Evolutionary conservation across 225 moss, liverwort and hornwort genomes (phyloP).

Genomic region (Pleurozium schreberi): DNA sequence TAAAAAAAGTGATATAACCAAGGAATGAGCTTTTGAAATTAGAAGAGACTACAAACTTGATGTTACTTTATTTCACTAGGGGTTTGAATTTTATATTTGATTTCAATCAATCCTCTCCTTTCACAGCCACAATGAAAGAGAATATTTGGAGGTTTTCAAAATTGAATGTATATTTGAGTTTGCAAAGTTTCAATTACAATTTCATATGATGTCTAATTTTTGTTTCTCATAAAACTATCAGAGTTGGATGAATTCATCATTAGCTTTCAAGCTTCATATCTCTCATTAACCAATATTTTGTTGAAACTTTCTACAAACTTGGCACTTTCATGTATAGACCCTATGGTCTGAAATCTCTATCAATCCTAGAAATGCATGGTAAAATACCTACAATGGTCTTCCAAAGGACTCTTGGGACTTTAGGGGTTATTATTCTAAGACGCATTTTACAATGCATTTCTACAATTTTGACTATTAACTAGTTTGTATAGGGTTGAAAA

Average conservation of each 20-base stretch:
- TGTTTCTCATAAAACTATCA: neutral
- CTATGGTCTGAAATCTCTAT: no score
- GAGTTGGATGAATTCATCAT: neutral
- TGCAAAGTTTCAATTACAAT: neutral
- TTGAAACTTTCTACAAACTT: no score
- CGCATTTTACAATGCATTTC: no score
- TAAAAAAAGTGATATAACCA: neutral
- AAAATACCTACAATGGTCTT: no score
- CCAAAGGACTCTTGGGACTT: no score
- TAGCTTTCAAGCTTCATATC: neutral
- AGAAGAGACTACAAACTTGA: neutral
- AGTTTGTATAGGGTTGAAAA: no score
- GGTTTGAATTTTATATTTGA: neutral
- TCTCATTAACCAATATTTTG: neutral
- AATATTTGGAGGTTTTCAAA: neutral
- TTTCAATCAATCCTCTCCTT: neutral
- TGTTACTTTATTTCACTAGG: neutral
- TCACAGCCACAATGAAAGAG: fast-evolving
- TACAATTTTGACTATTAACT: no score
- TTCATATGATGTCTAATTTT: neutral
- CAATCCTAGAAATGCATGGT: no score
- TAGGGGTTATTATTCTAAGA: no score
- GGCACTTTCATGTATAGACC: no score
- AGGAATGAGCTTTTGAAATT: neutral
- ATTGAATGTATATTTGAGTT: neutral